These are phyloP conservation scores for Colletotrichum ledebouriae DNA, from an alignment of 2,329 filamentous ascomycete species.

Conservation along the genomic window DNA sequence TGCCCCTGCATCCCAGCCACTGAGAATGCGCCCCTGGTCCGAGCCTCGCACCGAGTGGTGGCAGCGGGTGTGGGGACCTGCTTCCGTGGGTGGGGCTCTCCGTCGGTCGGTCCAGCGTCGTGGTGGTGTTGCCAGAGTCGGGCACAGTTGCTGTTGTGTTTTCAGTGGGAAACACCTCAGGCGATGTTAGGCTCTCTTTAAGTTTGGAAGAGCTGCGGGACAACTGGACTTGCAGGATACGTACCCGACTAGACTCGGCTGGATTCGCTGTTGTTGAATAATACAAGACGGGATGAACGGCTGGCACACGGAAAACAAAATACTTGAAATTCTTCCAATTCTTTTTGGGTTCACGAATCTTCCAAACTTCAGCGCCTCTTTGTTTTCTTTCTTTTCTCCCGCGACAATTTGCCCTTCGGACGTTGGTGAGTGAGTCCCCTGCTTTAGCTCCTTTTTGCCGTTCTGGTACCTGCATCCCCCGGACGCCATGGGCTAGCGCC, in stretches of 20 bases:
- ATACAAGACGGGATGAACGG: conserved; percentile 31
- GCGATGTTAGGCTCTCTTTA: conserved; percentile 17
- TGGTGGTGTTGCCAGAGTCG: neutral
- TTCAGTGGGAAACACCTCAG: neutral
- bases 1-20: conserved; percentile 37
- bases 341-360: neutral
- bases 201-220: conserved; percentile 31
- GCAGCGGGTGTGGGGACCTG: conserved; percentile 11
- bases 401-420: neutral
- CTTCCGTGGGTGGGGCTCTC: conserved; percentile 17
- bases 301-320: neutral
- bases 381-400: neutral
- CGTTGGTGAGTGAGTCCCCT: conserved; percentile 16
- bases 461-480: conserved; percentile 36
- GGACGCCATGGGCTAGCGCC: conserved; percentile 35
- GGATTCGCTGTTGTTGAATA: neutral
- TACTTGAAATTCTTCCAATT: neutral
- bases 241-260: conserved; percentile 2
- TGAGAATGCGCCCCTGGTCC: conserved; percentile 26
- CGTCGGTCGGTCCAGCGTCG: neutral
- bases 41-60: conserved; percentile 19
- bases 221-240: conserved; percentile 39
- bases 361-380: neutral
- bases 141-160: neutral
- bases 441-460: conserved; percentile 7